Conservation (phyloP, 768 basidiomycete species). For the Cyathus striatus region DNA sequence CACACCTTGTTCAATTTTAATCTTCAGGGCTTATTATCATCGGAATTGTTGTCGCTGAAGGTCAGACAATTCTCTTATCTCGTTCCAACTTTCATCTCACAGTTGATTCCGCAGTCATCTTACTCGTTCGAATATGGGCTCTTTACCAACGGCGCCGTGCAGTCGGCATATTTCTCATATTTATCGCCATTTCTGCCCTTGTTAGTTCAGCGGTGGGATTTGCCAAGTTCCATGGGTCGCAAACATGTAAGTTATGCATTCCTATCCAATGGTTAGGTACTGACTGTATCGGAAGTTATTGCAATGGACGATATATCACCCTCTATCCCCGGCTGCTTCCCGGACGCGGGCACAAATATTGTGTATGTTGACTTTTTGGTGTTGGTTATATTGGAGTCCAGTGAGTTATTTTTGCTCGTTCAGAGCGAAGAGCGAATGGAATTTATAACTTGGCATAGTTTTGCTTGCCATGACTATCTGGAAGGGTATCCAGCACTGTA, state of each 20-base stretch:
- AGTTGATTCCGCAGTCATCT: no score
- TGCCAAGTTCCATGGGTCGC: background rate
- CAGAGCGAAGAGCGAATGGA: background rate
- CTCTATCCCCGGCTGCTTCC: background rate
- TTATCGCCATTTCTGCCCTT: background rate
- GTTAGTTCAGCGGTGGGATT: background rate
- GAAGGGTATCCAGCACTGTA: background rate
- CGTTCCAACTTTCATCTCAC: no score
- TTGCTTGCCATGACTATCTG: background rate
- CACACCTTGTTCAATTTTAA: no score
- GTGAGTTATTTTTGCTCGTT: background rate
- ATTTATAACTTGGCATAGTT: background rate
- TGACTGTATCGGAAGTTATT: background rate
- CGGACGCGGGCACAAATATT: background rate
- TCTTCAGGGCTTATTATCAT: no score
- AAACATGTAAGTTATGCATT: background rate
- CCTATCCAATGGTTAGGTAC: background rate
- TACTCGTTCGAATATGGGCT: background rate
- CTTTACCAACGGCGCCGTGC: background rate
- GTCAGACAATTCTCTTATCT: no score
- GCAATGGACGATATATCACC: background rate
- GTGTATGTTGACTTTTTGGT: background rate
- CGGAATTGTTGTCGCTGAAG: no score
- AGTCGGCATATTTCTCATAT: background rate
- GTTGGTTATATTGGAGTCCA: background rate